These are phyloP conservation scores for Physcomitrium patens DNA, from an alignment of 225 moss, liverwort and hornwort genomes.

Conservation along the genomic window DNA sequence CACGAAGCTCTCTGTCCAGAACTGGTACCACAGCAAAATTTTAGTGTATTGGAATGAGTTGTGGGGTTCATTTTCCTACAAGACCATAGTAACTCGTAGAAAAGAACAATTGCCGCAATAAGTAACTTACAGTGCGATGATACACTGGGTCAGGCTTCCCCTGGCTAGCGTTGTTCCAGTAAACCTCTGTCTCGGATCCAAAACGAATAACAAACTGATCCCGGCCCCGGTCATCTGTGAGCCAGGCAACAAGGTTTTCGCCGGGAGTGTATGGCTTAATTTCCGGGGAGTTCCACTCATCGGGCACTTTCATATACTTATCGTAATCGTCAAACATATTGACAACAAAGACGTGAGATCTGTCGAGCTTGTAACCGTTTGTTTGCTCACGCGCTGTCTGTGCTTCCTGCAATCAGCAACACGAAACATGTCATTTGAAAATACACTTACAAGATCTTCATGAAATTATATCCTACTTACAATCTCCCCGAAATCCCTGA, in stretches of 20 bases:
- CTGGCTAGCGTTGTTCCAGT: conserved; percentile 95
- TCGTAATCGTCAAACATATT: conserved; percentile 99
- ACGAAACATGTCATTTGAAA: background rate
- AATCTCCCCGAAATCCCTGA: too few species aligned
- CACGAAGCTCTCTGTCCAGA: conserved; percentile 98
- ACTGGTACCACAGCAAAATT: conserved; percentile 48
- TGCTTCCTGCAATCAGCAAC: conserved; percentile 66
- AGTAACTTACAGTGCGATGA: conserved; percentile 77
- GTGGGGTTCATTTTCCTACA: background rate
- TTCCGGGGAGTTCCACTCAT: conserved; percentile 86
- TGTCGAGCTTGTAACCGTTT: conserved; percentile 93
- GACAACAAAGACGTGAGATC: conserved; percentile 93
- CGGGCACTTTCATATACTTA: conserved; percentile 90
- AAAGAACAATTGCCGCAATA: too few species aligned
- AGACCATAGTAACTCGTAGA: background rate
- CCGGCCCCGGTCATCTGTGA: conserved; percentile 92
- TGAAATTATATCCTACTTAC: too few species aligned
- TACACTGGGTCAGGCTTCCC: conserved; percentile 94
- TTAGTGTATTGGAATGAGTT: background rate
- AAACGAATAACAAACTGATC: conserved; percentile 97
- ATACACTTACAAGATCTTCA: too few species aligned
- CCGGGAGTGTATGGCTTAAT: conserved; percentile 90
- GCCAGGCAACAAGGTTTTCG: conserved; percentile 92
- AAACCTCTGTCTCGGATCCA: conserved; percentile 94
- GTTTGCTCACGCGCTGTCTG: conserved; percentile 97